phyloP scores from a whole-genome alignment of 1,284 basidiomycete genomes.

The Phellopilus nigrolimitatus region DNA sequence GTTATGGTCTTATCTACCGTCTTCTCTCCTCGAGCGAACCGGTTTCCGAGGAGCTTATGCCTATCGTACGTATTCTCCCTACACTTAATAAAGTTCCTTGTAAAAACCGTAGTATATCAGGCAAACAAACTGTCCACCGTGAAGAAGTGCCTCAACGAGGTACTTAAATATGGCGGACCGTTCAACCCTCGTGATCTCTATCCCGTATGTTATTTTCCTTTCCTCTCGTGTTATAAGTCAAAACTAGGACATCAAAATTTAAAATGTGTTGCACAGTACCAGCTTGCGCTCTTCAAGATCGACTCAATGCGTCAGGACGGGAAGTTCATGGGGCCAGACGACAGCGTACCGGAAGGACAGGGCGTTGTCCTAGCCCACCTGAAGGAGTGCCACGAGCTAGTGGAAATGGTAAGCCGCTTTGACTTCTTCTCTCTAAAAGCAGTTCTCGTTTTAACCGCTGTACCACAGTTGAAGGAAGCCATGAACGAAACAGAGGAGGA shows the following conservation, averaged over 20 bases:
- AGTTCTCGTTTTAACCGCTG: not conserved
- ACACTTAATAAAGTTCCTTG: not conserved
- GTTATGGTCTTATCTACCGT: constrained; percentile 94
- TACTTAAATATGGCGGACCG: constrained; percentile 93
- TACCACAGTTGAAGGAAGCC: constrained; percentile 63
- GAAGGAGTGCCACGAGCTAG: constrained; percentile 92
- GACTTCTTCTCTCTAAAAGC: not conserved
- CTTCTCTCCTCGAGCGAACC: constrained; percentile 97
- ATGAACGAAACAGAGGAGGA: constrained; percentile 51
- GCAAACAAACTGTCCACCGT: constrained; percentile 92
- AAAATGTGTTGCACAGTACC: constrained; percentile 56
- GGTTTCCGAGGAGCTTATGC: constrained; percentile 98
- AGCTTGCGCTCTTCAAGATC: constrained; percentile 93
- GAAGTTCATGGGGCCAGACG: constrained; percentile 83
- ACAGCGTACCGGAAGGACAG: constrained; percentile 90
- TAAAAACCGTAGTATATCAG: constrained; percentile 36
- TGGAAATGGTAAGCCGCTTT: constrained; percentile 71
- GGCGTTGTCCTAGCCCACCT: constrained; percentile 95
- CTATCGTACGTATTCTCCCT: constrained; percentile 60
- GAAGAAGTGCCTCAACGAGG: constrained; percentile 97
- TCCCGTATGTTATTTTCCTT: constrained; percentile 53
- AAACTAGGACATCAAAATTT: constrained; percentile 4
- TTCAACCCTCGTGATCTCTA: constrained; percentile 96
- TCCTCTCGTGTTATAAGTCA: constrained; percentile 3
- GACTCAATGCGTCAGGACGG: constrained; percentile 91